phyloP scores from a whole-genome alignment of 2,329 filamentous ascomycete species.

The Aphanocladium album region DNA sequence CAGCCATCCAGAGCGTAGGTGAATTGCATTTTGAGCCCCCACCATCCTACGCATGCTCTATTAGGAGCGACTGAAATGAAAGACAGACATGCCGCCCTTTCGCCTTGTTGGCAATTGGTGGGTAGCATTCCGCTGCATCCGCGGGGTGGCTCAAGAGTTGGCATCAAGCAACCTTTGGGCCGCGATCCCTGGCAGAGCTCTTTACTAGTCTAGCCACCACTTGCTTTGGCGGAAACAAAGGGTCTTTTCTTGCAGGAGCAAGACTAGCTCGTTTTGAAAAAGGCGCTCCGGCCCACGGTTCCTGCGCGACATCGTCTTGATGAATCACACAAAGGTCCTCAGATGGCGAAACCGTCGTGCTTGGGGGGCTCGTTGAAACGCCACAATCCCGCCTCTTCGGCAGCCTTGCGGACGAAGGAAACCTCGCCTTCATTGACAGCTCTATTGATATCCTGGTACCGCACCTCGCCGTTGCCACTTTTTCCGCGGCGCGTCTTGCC shows the following conservation, averaged over 20 bases:
- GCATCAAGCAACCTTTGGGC: not conserved
- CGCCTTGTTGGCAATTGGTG: not conserved
- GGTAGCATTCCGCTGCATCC: not conserved
- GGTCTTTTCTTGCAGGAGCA: not conserved
- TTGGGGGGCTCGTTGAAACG: conserved; percentile 63
- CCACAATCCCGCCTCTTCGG: conserved; percentile 69
- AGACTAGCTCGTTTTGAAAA: not conserved
- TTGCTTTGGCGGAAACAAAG: not conserved
- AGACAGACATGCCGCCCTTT: not conserved
- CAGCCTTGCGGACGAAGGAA: conserved; percentile 59
- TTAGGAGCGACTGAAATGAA: not conserved
- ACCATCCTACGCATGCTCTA: not conserved
- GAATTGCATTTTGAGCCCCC: not conserved
- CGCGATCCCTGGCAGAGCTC: not conserved
- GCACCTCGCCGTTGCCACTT: conserved; percentile 36
- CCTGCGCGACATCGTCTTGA: not conserved
- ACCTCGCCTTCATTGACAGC: conserved; percentile 61
- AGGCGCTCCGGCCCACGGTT: not conserved
- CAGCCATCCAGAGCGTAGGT: not conserved
- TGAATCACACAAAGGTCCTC: not conserved
- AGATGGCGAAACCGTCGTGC: conserved; percentile 48
- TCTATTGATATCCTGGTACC: conserved; percentile 78
- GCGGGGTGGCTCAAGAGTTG: not conserved
- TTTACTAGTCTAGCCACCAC: not conserved
- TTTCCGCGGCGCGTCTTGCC: conserved; percentile 54